Evolutionary conservation across 1,284 basidiomycete genomes (phyloP).

Genomic region (Bondarzewia mesenterica): DNA sequence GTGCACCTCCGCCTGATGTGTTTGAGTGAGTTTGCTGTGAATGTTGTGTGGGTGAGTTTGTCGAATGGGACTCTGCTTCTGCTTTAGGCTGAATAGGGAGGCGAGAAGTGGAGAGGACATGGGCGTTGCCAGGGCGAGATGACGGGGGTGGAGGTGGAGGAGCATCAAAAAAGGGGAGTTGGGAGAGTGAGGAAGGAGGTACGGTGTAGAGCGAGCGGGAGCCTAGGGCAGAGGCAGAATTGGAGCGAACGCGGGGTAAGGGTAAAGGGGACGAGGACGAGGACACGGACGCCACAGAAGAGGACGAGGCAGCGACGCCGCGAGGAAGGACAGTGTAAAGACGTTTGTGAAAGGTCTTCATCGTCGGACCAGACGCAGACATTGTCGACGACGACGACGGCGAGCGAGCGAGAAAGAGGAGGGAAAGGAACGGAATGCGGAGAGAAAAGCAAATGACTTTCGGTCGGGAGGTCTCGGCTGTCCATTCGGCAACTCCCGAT

Average conservation of each 20-base stretch:
- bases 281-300: background rate
- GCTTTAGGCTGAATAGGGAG: conserved; percentile 37
- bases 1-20: conserved; percentile 17
- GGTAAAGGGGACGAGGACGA: background rate
- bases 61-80: conserved; percentile 30
- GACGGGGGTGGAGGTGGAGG: conserved; percentile 17
- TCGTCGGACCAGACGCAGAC: conserved; percentile 12
- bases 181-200: conserved; percentile 17
- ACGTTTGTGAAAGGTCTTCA: conserved; percentile 49
- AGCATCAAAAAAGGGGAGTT: conserved; percentile 32
- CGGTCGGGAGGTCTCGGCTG: background rate
- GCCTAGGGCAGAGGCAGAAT: conserved; percentile 33
- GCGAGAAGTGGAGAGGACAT: conserved; percentile 33
- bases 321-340: conserved; percentile 41
- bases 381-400: background rate
- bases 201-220: conserved; percentile 35
- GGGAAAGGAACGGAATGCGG: background rate
- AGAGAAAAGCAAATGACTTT: background rate
- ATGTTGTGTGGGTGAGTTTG: conserved; percentile 10
- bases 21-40: conserved; percentile 6
- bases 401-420: background rate
- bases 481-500: background rate
- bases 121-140: conserved; percentile 31
- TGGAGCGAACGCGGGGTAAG: conserved; percentile 33
- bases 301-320: conserved; percentile 10